These are phyloP conservation scores for Colletotrichum sp. DNA, from an alignment of 2,329 filamentous ascomycete species.

Conservation along the genomic window DNA sequence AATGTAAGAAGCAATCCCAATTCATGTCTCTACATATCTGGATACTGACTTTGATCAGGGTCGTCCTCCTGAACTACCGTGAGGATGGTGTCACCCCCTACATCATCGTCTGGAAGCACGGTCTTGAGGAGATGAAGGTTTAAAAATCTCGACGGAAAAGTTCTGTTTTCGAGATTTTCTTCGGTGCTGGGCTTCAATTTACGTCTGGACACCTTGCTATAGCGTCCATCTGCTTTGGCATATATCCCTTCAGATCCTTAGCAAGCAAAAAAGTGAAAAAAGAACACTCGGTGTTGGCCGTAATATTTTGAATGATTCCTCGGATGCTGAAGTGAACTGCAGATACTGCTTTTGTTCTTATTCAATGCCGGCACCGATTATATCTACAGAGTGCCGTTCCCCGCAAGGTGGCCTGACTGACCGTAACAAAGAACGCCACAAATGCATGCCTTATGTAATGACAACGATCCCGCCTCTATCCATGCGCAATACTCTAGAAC, in stretches of 20 bases:
- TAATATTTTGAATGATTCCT: background rate
- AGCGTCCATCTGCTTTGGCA: constrained; percentile 23
- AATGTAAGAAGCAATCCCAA: constrained; percentile 67
- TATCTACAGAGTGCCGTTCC: background rate
- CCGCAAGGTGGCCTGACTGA: background rate
- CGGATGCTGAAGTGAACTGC: background rate
- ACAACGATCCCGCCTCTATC: background rate
- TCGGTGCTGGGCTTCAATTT: background rate
- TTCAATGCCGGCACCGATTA: background rate
- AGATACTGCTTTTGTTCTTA: background rate
- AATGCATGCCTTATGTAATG: background rate
- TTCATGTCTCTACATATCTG: background rate
- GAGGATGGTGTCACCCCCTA: constrained; percentile 93
- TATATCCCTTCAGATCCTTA: constrained; percentile 24
- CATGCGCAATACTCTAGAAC: constrained; percentile 33
- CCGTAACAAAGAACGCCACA: constrained; percentile 4
- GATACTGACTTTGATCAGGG: constrained; percentile 49
- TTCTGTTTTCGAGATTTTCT: constrained; percentile 17
- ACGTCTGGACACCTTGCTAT: constrained; percentile 12
- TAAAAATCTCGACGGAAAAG: constrained; percentile 52
- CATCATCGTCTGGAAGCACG: constrained; percentile 94
- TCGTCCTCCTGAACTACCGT: constrained; percentile 95
- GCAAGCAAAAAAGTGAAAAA: constrained; percentile 21
- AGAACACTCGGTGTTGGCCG: constrained; percentile 12
- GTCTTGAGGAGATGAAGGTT: constrained; percentile 88